Evolutionary conservation across 306 rosid species (phyloP).

Genomic region (Fagus crenata): DNA sequence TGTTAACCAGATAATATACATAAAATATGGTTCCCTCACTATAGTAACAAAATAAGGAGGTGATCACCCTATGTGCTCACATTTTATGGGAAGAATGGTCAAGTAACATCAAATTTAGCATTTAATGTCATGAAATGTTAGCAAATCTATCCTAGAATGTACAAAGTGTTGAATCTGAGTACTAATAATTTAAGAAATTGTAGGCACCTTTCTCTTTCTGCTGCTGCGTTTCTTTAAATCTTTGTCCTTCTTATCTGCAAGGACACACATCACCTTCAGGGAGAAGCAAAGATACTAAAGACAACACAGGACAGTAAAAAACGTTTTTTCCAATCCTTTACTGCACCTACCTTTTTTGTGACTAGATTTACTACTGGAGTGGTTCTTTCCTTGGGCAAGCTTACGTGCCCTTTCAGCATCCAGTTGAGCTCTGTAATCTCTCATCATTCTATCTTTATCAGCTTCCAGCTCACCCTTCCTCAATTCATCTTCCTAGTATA

Average conservation of each 20-base stretch:
- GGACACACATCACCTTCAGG: constrained; percentile 26
- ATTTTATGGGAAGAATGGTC: not conserved
- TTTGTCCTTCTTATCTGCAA: constrained; percentile 78
- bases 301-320: constrained; percentile 1
- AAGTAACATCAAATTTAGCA: constrained; percentile 7
- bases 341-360: constrained; percentile 65
- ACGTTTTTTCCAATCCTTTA: constrained; percentile 16
- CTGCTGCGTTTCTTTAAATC: constrained; percentile 83
- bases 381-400: constrained; percentile 90
- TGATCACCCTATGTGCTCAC: not conserved
- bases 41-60: not conserved
- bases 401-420: constrained; percentile 93
- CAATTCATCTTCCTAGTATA: constrained; percentile 82
- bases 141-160: constrained; percentile 20
- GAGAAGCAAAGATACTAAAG: constrained; percentile 3
- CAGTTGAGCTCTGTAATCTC: constrained; percentile 96
- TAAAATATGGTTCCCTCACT: not conserved
- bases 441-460: constrained; percentile 92
- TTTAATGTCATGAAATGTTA: not conserved
- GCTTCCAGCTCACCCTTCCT: constrained; percentile 92
- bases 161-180: not conserved
- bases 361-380: constrained; percentile 64
- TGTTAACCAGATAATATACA: not conserved
- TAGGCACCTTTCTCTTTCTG: constrained; percentile 82
- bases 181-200: constrained; percentile 20